A percentile compares a stretch with the other conserved stretches of the same genome.
Evolutionary conservation across 202 grass and related monocot species (phyloP).

Genomic region (Elaeis oleifera): DNA sequence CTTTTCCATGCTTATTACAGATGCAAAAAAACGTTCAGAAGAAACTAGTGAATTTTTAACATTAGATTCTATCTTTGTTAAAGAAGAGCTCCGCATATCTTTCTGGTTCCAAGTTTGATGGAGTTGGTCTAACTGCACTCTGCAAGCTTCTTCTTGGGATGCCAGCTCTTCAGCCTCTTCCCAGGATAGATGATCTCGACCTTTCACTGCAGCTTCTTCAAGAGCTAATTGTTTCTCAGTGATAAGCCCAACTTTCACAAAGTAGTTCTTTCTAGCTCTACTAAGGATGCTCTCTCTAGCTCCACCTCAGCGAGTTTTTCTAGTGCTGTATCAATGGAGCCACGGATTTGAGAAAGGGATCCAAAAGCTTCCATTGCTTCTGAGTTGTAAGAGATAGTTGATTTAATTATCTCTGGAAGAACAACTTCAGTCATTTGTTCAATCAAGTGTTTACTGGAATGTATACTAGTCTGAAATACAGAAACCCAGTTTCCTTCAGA

Average conservation of each 20-base stretch:
- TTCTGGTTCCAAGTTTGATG: conserved; percentile 87
- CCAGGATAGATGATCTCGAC: conserved; percentile 95
- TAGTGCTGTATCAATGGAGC: conserved; percentile 71
- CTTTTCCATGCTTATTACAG: conserved; percentile 56
- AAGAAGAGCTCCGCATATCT: conserved; percentile 65
- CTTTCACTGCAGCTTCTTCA: conserved; percentile 69
- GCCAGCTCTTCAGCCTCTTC: conserved; percentile 99
- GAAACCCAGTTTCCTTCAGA: conserved; percentile 57
- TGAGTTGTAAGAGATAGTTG: conserved; percentile 61
- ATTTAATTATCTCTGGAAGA: conserved; percentile 80
- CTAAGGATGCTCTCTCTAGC: conserved; percentile 73
- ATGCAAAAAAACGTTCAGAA: conserved; percentile 59
- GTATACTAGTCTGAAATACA: conserved; percentile 55
- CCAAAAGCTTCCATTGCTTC: conserved; percentile 74
- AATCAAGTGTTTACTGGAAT: conserved; percentile 58
- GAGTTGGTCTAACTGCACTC: conserved; percentile 74
- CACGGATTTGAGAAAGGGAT: conserved; percentile 68
- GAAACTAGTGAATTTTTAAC: conserved; percentile 64
- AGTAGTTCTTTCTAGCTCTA: conserved; percentile 86
- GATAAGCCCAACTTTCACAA: conserved; percentile 72
- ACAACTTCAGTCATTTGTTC: conserved; percentile 76
- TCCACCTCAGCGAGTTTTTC: conserved; percentile 70
- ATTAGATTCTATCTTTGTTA: conserved; percentile 64
- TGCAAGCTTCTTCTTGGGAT: conserved; percentile 92
- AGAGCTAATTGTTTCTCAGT: conserved; percentile 77